Percentiles rank a stretch among this genome's conserved stretches.
Evolutionary conservation across 306 rosid species (phyloP).

Genomic region (Alnus glutinosa): DNA sequence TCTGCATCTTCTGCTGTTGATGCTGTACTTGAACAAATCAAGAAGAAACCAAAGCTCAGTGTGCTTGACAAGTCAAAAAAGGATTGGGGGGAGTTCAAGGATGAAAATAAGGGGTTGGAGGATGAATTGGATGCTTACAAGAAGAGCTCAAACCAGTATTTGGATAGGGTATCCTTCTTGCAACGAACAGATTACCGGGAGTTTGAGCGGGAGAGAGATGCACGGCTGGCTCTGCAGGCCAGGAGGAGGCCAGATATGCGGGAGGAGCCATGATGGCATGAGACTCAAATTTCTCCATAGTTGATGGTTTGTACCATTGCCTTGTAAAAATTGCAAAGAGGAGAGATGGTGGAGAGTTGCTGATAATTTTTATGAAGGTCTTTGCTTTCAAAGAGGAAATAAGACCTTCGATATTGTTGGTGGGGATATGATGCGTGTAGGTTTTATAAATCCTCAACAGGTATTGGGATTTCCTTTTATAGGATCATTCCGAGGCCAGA

Average conservation of each 20-base stretch:
- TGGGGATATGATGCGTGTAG: constrained; percentile 23
- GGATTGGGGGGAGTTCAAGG: constrained; percentile 99
- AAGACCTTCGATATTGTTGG: constrained; percentile 18
- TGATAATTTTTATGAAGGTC: constrained; percentile 20
- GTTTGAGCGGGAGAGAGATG: constrained; percentile 97
- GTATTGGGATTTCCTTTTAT: constrained; percentile 5
- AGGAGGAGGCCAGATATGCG: constrained; percentile 83
- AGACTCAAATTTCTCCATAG: constrained; percentile 22
- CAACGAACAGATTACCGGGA: constrained; percentile 94
- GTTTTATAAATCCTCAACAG: constrained; percentile 28
- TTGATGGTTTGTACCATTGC: constrained; percentile 11
- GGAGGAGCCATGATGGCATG: constrained; percentile 53
- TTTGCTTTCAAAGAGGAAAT: constrained; percentile 16
- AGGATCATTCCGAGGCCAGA: constrained; percentile 15
- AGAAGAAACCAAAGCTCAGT: constrained; percentile 94
- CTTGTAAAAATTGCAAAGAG: constrained; percentile 17
- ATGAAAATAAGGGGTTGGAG: constrained; percentile 75
- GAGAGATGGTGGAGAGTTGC: constrained; percentile 8
- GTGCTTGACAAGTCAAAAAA: constrained; percentile 91
- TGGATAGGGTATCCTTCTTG: constrained; percentile 84
- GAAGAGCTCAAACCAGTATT: constrained; percentile 95
- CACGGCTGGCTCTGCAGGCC: constrained; percentile 73
- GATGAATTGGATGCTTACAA: constrained; percentile 93
- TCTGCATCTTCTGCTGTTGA: constrained; percentile 84
- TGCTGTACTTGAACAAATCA: constrained; percentile 81